These are phyloP conservation scores for Trichodelitschia bisporula DNA, from an alignment of 495 filamentous ascomycete genomes.

Conservation along the genomic window DNA sequence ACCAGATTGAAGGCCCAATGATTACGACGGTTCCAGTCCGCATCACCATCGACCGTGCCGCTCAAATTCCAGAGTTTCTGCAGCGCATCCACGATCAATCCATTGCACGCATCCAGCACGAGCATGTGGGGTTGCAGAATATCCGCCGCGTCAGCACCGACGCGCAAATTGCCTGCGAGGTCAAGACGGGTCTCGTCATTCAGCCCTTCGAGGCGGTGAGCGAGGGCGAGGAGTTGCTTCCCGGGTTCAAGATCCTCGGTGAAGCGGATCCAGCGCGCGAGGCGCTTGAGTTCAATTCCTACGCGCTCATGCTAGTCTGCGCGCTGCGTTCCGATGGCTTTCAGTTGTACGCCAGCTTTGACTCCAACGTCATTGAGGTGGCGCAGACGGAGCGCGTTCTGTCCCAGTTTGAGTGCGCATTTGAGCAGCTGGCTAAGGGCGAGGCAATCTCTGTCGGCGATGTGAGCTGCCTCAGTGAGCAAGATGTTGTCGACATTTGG, in stretches of 20 bases:
- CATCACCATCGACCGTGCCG: conserved; percentile 1
- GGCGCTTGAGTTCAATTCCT: conserved; percentile 42
- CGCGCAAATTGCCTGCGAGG: conserved; percentile 6
- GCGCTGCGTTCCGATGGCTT: conserved; percentile 29
- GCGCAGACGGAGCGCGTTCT: conserved; percentile 22
- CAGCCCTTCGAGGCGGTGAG: conserved; percentile 11
- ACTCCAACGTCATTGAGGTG: conserved; percentile 20
- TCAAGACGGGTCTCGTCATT: conserved; percentile 7
- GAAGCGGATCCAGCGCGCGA: conserved; percentile 32
- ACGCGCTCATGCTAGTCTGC: conserved; percentile 39
- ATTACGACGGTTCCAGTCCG: conserved; percentile 10
- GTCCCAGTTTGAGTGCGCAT: conserved; percentile 14
- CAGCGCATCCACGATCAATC: conserved; percentile 4
- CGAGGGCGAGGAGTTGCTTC: conserved; percentile 18
- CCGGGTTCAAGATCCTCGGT: conserved; percentile 18
- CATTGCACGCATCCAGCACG: conserved; percentile 5
- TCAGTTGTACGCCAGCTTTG: conserved; percentile 35
- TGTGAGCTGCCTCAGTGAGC: conserved; percentile 1
- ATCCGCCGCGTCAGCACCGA: conserved; percentile 6
- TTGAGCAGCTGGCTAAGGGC: conserved; percentile 1
- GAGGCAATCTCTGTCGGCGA: conserved; percentile 3
- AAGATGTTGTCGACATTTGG: conserved; percentile 2
- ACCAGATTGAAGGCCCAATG: conserved; percentile 10
- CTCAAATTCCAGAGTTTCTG: conserved; percentile 8
- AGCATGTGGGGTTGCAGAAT: conserved; percentile 9